phyloP scores from a whole-genome alignment of 1,284 basidiomycete species.

The Stereum hirsutum region DNA sequence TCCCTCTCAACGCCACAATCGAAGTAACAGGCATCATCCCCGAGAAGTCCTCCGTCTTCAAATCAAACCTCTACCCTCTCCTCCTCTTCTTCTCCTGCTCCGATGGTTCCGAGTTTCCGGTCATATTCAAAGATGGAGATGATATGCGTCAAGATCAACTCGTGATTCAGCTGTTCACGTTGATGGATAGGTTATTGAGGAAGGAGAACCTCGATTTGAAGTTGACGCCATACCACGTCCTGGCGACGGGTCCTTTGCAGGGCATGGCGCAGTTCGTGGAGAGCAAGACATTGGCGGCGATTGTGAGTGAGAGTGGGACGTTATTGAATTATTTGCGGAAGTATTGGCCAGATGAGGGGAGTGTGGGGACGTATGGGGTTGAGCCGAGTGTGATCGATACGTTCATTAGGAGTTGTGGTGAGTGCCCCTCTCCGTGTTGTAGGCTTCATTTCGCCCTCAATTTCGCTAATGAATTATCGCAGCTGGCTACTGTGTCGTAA shows the following conservation, averaged over 20 bases:
- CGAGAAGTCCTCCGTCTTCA: constrained; percentile 94
- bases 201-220: constrained; percentile 96
- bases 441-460: neutral
- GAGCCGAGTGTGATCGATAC: constrained; percentile 91
- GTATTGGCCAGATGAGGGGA: constrained; percentile 85
- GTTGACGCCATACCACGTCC: constrained; percentile 86
- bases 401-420: constrained; percentile 95
- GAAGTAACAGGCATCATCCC: constrained; percentile 79
- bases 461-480: constrained; percentile 2
- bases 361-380: constrained; percentile 88
- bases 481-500: constrained; percentile 99
- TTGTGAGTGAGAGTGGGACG: constrained; percentile 89
- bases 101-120: constrained; percentile 74
- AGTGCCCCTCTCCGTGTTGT: constrained; percentile 22
- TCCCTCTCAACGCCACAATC: constrained; percentile 84
- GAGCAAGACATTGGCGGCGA: constrained; percentile 90
- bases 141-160: constrained; percentile 98
- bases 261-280: constrained; percentile 97
- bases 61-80: constrained; percentile 92
- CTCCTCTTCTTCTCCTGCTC: constrained; percentile 84
- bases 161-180: constrained; percentile 93
- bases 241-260: constrained; percentile 88
- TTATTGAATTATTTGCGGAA: constrained; percentile 84
- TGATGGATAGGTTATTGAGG: constrained; percentile 91
- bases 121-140: constrained; percentile 99